phyloP scores from a whole-genome alignment of 2,329 filamentous ascomycete genomes.

The Apiospora sp. region DNA sequence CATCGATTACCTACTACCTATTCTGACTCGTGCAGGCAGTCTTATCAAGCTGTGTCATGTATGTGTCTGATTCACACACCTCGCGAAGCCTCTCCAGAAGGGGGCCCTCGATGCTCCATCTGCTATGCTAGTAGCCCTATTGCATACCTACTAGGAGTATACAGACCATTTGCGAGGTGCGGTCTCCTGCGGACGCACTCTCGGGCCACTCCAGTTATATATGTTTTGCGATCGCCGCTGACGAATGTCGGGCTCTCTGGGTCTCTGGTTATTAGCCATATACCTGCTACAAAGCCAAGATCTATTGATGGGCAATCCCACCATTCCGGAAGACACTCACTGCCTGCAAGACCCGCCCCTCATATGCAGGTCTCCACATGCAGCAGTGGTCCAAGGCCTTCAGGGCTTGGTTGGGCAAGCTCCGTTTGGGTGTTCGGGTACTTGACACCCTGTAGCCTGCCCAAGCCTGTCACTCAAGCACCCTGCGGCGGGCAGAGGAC shows the following conservation, averaged over 20 bases:
- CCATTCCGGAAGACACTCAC: slow-evolving; percentile 8
- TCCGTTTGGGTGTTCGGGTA: slow-evolving; percentile 12
- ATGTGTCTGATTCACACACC: background rate
- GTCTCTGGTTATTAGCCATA: background rate
- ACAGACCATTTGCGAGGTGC: background rate
- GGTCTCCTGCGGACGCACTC: slow-evolving; percentile 6
- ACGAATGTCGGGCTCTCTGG: background rate
- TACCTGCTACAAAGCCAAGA: slow-evolving; percentile 20
- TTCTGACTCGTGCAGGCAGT: background rate
- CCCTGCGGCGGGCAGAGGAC: slow-evolving; percentile 4
- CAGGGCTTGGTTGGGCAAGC: background rate
- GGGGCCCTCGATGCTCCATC: background rate
- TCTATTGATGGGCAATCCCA: slow-evolving; percentile 3
- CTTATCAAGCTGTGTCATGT: background rate
- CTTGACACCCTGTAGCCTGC: background rate
- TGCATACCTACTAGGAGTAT: background rate
- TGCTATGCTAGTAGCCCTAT: slow-evolving; percentile 4
- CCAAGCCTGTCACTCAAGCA: background rate
- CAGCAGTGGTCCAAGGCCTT: background rate
- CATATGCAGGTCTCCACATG: slow-evolving; percentile 8
- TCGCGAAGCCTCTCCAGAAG: background rate
- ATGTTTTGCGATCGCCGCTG: background rate
- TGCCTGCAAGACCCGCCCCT: slow-evolving; percentile 13
- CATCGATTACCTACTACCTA: background rate
- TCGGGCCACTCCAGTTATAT: slow-evolving; percentile 7